A percentile compares a stretch with the other conserved stretches of the same genome.
Conservation (phyloP, 805 yeast genomes). For the Hanseniaspora osmophila region DNA sequence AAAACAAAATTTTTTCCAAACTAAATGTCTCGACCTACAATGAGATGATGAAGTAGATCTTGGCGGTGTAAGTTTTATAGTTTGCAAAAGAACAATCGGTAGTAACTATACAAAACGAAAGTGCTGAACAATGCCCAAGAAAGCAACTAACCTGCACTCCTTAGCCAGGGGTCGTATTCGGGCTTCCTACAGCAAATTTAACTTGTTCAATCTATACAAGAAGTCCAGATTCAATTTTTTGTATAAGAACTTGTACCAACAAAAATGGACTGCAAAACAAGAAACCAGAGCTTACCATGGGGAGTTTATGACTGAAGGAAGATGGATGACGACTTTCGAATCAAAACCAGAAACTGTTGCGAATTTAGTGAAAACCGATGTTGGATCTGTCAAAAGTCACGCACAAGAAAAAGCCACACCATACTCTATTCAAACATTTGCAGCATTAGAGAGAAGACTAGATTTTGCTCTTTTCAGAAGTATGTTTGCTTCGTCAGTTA, state of each 20-base stretch:
- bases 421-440: conserved; percentile 74
- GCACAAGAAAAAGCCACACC: conserved; percentile 47
- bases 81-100: no score
- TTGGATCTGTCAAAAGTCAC: conserved; percentile 39
- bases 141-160: conserved; percentile 41
- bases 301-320: conserved; percentile 73
- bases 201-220: conserved; percentile 77
- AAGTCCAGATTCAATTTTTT: conserved; percentile 41
- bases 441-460: conserved; percentile 73
- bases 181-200: conserved; percentile 82
- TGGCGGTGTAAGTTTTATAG: no score
- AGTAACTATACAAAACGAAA: no score
- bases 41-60: no score
- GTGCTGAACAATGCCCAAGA: conserved; percentile 40
- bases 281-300: conserved; percentile 95
- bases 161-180: conserved; percentile 62
- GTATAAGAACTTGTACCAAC: conserved; percentile 68
- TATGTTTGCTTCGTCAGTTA: conserved; percentile 80
- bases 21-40: no score
- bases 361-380: conserved; percentile 36
- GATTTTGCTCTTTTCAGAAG: conserved; percentile 86
- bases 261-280: conserved; percentile 81
- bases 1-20: no score
- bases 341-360: conserved; percentile 70
- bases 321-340: conserved; percentile 62